phyloP scores from a whole-genome alignment of 208 protist species.

The Leishmania major region DNA sequence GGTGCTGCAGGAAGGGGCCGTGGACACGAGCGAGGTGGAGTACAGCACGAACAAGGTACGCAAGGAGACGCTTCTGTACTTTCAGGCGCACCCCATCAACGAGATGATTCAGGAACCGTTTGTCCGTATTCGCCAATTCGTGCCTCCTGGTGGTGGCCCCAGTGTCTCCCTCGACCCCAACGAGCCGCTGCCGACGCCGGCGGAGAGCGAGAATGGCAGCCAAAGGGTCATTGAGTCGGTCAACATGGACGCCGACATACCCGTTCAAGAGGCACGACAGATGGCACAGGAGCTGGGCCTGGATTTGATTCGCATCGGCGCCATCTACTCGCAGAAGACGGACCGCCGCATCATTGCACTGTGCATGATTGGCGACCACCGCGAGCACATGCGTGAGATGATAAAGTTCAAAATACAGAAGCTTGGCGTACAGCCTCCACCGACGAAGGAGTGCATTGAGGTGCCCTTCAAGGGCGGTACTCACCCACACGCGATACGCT shows the following conservation, averaged over 20 bases:
- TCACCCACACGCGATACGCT: conserved; percentile 85
- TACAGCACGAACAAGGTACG: conserved; percentile 68
- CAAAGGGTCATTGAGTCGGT: conserved; percentile 31
- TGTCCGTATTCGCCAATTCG: conserved; percentile 73
- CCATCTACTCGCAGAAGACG: conserved; percentile 64
- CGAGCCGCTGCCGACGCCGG: conserved; percentile 11
- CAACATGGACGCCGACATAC: conserved; percentile 72
- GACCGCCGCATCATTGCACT: conserved; percentile 79
- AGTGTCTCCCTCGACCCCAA: conserved; percentile 36
- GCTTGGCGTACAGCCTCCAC: conserved; percentile 80
- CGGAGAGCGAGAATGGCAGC: not conserved
- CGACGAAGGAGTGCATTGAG: conserved; percentile 68
- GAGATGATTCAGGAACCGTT: conserved; percentile 90
- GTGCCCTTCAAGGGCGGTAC: conserved; percentile 86
- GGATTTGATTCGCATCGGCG: conserved; percentile 83
- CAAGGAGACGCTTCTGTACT: conserved; percentile 84
- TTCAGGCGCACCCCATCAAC: conserved; percentile 86
- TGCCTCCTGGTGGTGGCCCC: conserved; percentile 37
- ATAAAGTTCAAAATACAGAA: conserved; percentile 87
- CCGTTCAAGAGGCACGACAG: conserved; percentile 65
- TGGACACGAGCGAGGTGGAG: conserved; percentile 79
- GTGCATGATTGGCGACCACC: conserved; percentile 82
- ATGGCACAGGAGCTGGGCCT: conserved; percentile 80
- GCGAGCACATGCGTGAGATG: conserved; percentile 83
- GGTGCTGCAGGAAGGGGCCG: conserved; percentile 62